Conservation (phyloP, 129 eudicot genomes). For the Erigeron canadensis region DNA sequence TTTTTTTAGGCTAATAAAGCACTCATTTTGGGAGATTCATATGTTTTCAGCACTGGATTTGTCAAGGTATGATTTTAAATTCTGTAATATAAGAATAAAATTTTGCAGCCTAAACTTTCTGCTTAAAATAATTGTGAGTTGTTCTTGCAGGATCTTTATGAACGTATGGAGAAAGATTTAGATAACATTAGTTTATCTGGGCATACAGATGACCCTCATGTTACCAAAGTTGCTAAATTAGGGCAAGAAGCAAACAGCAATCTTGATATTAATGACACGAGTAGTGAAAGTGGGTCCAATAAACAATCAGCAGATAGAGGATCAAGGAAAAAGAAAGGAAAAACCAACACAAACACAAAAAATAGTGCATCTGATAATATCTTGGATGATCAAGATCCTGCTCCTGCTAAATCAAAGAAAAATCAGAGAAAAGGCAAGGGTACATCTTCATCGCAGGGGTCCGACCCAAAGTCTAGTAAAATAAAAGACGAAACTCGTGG, state of each 20-base stretch:
- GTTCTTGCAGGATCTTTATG: slow-evolving; percentile 62
- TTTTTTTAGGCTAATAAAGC: slow-evolving; percentile 71
- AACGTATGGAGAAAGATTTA: slow-evolving; percentile 74
- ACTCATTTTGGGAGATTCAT: slow-evolving; percentile 75
- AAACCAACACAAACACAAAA: slow-evolving; percentile 54
- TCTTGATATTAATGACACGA: slow-evolving; percentile 52
- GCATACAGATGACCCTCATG: slow-evolving; percentile 31
- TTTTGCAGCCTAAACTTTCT: background rate
- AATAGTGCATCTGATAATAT: slow-evolving; percentile 41
- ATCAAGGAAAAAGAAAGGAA: slow-evolving; percentile 82
- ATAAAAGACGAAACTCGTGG: slow-evolving; percentile 42
- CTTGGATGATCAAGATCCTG: slow-evolving; percentile 55
- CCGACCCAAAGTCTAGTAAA: slow-evolving; percentile 64
- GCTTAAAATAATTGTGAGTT: slow-evolving; percentile 1
- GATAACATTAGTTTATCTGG: slow-evolving; percentile 47
- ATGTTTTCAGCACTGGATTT: slow-evolving; percentile 67
- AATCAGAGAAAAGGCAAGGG: slow-evolving; percentile 79
- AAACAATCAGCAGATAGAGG: slow-evolving; percentile 68
- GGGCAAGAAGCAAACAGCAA: slow-evolving; percentile 46
- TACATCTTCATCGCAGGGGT: slow-evolving; percentile 42
- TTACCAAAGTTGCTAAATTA: slow-evolving; percentile 41
- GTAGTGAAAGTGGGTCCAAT: slow-evolving; percentile 42
- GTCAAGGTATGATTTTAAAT: slow-evolving; percentile 63
- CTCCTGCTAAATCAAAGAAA: slow-evolving; percentile 73
- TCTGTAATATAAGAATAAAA: background rate